These are phyloP conservation scores for Botrytis hyacinthi DNA, from an alignment of 2,329 filamentous ascomycete species.

Conservation along the genomic window DNA sequence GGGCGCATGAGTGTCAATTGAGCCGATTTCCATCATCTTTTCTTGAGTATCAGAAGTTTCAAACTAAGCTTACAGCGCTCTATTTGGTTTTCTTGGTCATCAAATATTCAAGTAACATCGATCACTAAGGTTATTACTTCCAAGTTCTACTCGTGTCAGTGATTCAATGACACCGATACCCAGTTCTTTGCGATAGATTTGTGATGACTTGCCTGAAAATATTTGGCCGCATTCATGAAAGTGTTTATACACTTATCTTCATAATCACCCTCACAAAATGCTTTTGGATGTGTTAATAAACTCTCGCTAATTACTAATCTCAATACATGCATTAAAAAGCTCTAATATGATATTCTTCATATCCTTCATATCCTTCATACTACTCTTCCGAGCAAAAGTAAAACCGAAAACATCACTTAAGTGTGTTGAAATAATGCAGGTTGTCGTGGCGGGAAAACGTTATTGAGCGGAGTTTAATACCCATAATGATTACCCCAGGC, in stretches of 20 bases:
- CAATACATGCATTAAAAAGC: neutral
- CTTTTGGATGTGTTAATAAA: neutral
- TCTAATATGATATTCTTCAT: neutral
- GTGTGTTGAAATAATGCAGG: neutral
- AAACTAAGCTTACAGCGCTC: neutral
- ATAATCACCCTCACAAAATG: neutral
- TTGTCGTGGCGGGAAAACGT: accelerated
- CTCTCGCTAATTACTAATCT: neutral
- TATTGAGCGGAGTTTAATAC: neutral
- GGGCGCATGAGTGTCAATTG: neutral
- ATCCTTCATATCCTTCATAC: neutral
- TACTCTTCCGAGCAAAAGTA: neutral
- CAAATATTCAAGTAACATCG: accelerated
- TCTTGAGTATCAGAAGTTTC: neutral
- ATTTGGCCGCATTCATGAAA: neutral
- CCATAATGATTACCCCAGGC: neutral
- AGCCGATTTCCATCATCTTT: neutral
- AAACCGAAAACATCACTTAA: neutral
- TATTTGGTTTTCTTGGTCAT: neutral
- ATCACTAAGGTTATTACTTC: neutral
- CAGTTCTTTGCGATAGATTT: neutral
- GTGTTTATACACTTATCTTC: too few species aligned
- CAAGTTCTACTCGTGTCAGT: neutral
- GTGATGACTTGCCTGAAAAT: neutral
- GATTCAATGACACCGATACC: neutral